Base-by-base conservation (phyloP, 2,329 filamentous ascomycete genomes). In the Phyllosticta ampelicida region DNA sequence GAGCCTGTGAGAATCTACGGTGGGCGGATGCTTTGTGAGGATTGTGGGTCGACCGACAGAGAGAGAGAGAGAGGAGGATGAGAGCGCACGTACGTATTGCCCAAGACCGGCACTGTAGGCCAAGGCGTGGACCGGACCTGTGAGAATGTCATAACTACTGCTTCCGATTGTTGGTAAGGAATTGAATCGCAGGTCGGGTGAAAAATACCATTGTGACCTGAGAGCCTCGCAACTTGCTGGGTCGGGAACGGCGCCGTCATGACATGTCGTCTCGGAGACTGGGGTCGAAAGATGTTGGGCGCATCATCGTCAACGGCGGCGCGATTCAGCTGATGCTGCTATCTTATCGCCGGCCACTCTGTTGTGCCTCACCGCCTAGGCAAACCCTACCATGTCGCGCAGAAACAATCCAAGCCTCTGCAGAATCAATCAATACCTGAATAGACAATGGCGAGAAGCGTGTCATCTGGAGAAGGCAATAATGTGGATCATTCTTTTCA, bases 1-100 rank as follows among this genome's bases (percentile, higher is more conserved):
- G 86, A 90, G 67, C 92, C 91, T 36, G 90, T 90, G 60, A 97
- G 82, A 69, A 96, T 68, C 67, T 70, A 51, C 9, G 18, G 51
- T 21, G 18, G 6, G 48, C 2, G 18, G 9, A 5, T 16, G 11
- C 9, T 8, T 5, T 5, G 48, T 18, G 18, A 21, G 28, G 9
- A 19, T 16, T 44, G 13, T 19, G 51, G 52, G 48, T 26, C 19
- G 51, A 48, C 10, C 9, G 20, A 55, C n/a, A 30, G 50, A 56
- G 30, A 58, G 23, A 26, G n/a, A 53, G 53, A 2, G 58, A 36
- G n/a, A 48, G n/a, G 8, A 26, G 16, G 54, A n/a, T 21, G 19
- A 26, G 13, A 21, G 36, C 44, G 56, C 23, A 63, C 64, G 56
- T 64, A 72, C 66, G 64, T 80, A 80, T 66, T 78, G 73, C 26